Evolutionary conservation across 306 rosid species (phyloP).

Genomic region (Begonia loranthoides): DNA sequence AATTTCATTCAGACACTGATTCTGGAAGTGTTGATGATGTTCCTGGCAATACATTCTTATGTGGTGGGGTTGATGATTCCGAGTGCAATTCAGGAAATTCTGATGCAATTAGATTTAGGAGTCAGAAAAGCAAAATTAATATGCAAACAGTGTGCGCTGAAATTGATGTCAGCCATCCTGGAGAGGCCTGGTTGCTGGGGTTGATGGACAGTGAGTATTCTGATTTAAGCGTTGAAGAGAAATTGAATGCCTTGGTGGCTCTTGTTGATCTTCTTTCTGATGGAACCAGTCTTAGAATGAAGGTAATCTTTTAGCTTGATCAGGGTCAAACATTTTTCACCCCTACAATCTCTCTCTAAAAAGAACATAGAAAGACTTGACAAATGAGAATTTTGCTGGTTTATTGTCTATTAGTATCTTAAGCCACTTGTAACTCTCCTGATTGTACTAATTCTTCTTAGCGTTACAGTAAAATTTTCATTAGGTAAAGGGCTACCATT

Average conservation of each 20-base stretch:
- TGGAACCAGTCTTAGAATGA: conserved; percentile 59
- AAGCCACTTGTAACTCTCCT: no score
- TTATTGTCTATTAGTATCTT: no score
- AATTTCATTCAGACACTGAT: conserved; percentile 62
- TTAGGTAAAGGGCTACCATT: no score
- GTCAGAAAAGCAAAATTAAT: conserved; percentile 24
- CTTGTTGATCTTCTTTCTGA: conserved; percentile 71
- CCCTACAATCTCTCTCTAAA: no score
- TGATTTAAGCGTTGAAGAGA: conserved; percentile 76
- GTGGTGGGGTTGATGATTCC: conserved; percentile 52
- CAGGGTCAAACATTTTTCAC: not conserved
- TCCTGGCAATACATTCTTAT: conserved; percentile 24
- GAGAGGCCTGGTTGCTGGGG: conserved; percentile 89
- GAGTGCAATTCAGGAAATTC: conserved; percentile 33
- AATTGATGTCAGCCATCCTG: conserved; percentile 89
- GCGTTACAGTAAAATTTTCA: no score
- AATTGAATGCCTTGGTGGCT: conserved; percentile 71
- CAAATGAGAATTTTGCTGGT: no score
- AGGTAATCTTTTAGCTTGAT: conserved; percentile 37
- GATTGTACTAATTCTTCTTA: no score
- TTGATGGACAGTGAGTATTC: conserved; percentile 90
- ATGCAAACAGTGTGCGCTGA: conserved; percentile 35
- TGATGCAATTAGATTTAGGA: conserved; percentile 15
- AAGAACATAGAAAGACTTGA: no score
- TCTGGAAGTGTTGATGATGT: conserved; percentile 75